These are phyloP conservation scores for Pseudogymnoascus sp. DNA, from an alignment of 2,329 filamentous ascomycete genomes.

Conservation along the genomic window DNA sequence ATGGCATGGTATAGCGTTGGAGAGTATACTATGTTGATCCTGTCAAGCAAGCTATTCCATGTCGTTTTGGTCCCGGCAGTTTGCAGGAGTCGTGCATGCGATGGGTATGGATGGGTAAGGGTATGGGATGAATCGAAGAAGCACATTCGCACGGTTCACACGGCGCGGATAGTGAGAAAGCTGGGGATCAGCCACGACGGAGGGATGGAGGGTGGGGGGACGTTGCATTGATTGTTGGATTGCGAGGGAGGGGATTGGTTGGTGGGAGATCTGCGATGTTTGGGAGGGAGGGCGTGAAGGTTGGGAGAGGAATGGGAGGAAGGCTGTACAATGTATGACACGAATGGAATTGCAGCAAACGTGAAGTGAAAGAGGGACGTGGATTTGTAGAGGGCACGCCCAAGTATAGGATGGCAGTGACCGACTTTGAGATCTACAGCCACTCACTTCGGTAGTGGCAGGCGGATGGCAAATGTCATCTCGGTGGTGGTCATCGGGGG, in stretches of 20 bases:
- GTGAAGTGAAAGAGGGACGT: not conserved
- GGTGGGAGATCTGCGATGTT: not conserved
- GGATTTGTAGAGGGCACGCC: not conserved
- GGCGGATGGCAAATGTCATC: no score
- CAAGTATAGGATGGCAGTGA: not conserved
- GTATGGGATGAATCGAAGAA: not conserved
- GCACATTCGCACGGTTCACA: not conserved
- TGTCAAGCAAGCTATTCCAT: not conserved
- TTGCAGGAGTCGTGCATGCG: not conserved
- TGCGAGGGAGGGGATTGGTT: not conserved
- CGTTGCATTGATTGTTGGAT: not conserved
- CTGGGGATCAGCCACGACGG: not conserved
- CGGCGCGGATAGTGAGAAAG: not conserved
- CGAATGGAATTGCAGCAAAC: not conserved
- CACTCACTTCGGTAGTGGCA: not conserved
- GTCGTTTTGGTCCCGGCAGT: not conserved
- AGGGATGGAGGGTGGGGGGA: not conserved
- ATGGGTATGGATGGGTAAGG: not conserved
- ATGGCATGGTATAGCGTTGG: no score
- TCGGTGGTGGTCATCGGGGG: no score
- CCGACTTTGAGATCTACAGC: not conserved
- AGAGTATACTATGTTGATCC: not conserved
- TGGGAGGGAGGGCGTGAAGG: not conserved
- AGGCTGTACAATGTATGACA: not conserved
- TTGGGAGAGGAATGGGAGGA: not conserved